phyloP scores from a whole-genome alignment of 805 yeast genomes.

The Yarrowia sp. region DNA sequence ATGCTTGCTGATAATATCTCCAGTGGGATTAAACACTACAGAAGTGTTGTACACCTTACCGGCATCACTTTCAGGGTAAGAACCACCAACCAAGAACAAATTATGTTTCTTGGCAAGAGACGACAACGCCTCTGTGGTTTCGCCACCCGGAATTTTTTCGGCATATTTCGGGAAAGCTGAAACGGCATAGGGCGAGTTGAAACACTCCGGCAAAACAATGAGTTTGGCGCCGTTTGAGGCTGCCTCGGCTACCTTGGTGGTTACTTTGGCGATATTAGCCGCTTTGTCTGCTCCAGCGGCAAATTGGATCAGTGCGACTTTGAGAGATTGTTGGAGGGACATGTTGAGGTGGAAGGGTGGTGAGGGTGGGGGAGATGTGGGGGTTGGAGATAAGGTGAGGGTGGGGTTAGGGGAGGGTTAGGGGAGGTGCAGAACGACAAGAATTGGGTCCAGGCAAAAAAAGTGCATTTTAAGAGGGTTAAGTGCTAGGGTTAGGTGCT shows the following conservation, averaged over 20 bases:
- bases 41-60: slow-evolving; percentile 70
- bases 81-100: slow-evolving; percentile 81
- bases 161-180: slow-evolving; percentile 83
- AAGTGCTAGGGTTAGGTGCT: too few species aligned
- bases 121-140: slow-evolving; percentile 58
- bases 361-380: not conserved
- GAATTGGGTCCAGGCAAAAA: too few species aligned
- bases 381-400: not conserved
- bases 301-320: slow-evolving; percentile 82
- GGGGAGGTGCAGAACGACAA: too few species aligned
- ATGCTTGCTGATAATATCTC: slow-evolving; percentile 80
- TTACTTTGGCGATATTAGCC: slow-evolving; percentile 70
- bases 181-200: slow-evolving; percentile 92
- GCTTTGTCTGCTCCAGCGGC: slow-evolving; percentile 78
- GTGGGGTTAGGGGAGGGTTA: not conserved
- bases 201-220: slow-evolving; percentile 90
- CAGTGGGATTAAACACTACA: slow-evolving; percentile 66
- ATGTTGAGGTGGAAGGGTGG: slow-evolving; percentile 29
- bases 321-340: slow-evolving; percentile 53
- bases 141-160: slow-evolving; percentile 76
- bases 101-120: slow-evolving; percentile 61
- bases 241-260: slow-evolving; percentile 63
- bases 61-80: slow-evolving; percentile 73
- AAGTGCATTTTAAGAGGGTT: too few species aligned
- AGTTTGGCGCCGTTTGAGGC: slow-evolving; percentile 63